Evolutionary conservation across 306 rosid species (phyloP), one percentile per base, ranked within the genome.

Genomic region (Ormosia semicastrata): DNA sequence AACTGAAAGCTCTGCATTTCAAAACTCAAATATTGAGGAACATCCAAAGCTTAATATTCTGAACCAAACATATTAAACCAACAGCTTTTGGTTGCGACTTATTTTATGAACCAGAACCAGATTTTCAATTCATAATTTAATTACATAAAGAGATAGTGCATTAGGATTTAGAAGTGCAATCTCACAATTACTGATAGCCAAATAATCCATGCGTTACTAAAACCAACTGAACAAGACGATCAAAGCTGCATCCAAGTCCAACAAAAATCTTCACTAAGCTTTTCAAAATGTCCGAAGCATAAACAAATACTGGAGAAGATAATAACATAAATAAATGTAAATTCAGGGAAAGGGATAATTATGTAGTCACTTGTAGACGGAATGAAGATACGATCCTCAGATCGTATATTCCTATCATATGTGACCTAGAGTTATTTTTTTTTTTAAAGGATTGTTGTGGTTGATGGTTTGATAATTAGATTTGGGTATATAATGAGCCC

Each of bases 1-100:
- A 90, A 34, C 2, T 37, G 81, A 77, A 86, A 76, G 39, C 83
- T 86, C 93, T 89, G 87, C 77, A 24, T 11, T 41, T 10, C 46
- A 66, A 41, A 41, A 41, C 47, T 37, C 41, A 37, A 2, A 8
- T 34, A 50, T 50, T 36, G 67, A 62, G 3, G 17, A 30, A 24
- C 24, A 24, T 24, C 6, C 7, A n/a, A 6, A 52, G 29, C 18
- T 52, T 52, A n/a, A 52, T 6, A n/a, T 62, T 62, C 4, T 10
- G n/a, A 34, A 62, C 17, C 8, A 62, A 33, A 11, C 29, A 52
- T 24, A 24, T 52, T 15, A 52, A n/a, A 13, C 58, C 58, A 52
- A 6, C 3, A n/a, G 58, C 29, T n/a, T 46, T 12, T 46, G 52
- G 4, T 24, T 24, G 24, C 24, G 24, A 24, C 24, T 24, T 24